Conservation (phyloP, 495 filamentous ascomycete genomes). For the Margaritispora aquatica region DNA sequence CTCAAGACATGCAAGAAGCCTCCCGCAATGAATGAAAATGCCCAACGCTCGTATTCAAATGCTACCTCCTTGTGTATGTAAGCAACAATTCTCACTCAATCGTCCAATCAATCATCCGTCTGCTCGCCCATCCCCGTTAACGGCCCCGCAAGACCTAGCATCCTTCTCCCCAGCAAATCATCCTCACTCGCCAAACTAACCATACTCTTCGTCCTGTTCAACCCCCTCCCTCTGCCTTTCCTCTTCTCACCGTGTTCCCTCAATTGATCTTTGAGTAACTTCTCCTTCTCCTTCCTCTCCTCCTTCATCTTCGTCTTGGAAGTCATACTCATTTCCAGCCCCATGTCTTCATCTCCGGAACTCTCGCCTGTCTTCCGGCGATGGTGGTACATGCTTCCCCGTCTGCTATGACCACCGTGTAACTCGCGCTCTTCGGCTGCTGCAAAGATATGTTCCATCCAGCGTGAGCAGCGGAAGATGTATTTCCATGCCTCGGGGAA, state of each 20-base stretch:
- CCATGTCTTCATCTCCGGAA: conserved; percentile 73
- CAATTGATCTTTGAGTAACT: conserved; percentile 24
- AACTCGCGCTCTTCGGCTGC: conserved; percentile 34
- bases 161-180: conserved; percentile 75
- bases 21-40: background rate
- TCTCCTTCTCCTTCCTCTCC: conserved; percentile 28
- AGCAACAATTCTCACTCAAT: background rate
- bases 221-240: conserved; percentile 15
- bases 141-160: conserved; percentile 75
- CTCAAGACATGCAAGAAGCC: too few relatives aligned
- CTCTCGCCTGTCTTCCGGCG: conserved; percentile 39
- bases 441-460: conserved; percentile 71
- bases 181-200: conserved; percentile 76
- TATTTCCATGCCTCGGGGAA: conserved; percentile 85
- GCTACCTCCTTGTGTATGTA: background rate
- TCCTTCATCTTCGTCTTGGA: conserved; percentile 25
- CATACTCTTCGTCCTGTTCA: conserved; percentile 40
- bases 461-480: conserved; percentile 64
- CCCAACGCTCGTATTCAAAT: background rate
- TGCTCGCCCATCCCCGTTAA: conserved; percentile 60
- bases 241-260: conserved; percentile 21
- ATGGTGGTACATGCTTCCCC: conserved; percentile 30
- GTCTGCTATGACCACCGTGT: conserved; percentile 2
- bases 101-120: background rate
- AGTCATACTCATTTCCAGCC: conserved; percentile 71